A percentile compares a stretch with the other conserved stretches of the same genome.
These are phyloP conservation scores for Phalaenopsis hybrid DNA, from an alignment of 116 monocot genomes.

Conservation along the genomic window DNA sequence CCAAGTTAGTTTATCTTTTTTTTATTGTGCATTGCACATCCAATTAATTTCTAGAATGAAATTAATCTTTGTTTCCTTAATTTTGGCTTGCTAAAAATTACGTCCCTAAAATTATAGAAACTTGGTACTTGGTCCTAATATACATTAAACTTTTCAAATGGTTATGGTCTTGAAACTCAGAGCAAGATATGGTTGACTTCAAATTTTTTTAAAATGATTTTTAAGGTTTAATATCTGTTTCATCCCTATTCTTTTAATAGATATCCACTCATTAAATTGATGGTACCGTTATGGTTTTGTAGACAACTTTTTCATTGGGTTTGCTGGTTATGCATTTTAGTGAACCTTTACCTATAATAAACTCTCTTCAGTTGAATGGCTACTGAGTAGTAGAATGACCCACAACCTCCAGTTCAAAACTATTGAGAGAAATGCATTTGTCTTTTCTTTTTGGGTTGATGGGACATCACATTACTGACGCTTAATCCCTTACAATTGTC, in stretches of 20 bases:
- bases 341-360: too few species aligned
- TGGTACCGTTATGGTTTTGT: too few species aligned
- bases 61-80: neutral
- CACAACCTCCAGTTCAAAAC: neutral
- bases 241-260: too few species aligned
- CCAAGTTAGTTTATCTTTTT: conserved; percentile 31
- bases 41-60: neutral
- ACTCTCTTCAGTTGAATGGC: too few species aligned
- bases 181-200: neutral
- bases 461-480: neutral
- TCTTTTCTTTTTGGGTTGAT: neutral
- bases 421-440: neutral
- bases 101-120: neutral
- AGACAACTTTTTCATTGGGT: too few species aligned
- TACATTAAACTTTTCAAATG: neutral
- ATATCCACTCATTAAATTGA: too few species aligned
- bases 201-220: neutral
- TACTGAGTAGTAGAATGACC: too few species aligned
- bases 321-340: too few species aligned
- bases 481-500: neutral
- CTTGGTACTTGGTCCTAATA: neutral
- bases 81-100: neutral
- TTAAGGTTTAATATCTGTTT: too few species aligned
- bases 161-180: neutral
- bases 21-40: conserved; percentile 4